Evolutionary conservation across 2,329 filamentous ascomycete genomes (phyloP).

Genomic region (Penicillium sclerotigenum): DNA sequence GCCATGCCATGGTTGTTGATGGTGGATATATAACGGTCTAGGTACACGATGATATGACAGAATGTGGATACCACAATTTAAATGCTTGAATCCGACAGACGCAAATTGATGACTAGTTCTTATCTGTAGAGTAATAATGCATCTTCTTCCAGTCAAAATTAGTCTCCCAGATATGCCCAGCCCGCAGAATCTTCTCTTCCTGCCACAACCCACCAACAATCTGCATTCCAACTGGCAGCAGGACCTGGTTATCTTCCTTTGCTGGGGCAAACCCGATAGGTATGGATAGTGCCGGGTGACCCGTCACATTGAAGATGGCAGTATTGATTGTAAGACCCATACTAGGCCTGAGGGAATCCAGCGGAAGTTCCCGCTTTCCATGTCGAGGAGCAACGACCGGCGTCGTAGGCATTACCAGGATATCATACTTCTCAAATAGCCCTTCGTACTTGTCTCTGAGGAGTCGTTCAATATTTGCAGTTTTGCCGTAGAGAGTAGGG

Average conservation of each 20-base stretch:
- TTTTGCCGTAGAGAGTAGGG: slow-evolving; percentile 42
- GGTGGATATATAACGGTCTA: slow-evolving; percentile 51
- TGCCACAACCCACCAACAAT: slow-evolving; percentile 47
- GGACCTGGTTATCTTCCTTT: slow-evolving; percentile 24
- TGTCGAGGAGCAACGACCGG: slow-evolving; percentile 28
- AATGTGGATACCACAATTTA: neutral
- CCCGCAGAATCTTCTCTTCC: slow-evolving; percentile 26
- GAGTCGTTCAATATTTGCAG: slow-evolving; percentile 41
- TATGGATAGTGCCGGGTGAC: slow-evolving; percentile 55
- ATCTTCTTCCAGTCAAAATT: slow-evolving; percentile 25
- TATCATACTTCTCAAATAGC: slow-evolving; percentile 41
- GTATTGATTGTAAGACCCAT: slow-evolving; percentile 58
- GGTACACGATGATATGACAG: neutral
- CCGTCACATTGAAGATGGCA: slow-evolving; percentile 56
- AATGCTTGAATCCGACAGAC: too few relatives aligned
- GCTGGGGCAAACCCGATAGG: slow-evolving; percentile 48
- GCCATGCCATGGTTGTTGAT: slow-evolving; percentile 53
- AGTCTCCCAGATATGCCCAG: slow-evolving; percentile 25
- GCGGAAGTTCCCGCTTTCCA: slow-evolving; percentile 22
- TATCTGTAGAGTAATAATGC: slow-evolving; percentile 4
- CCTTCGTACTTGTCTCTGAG: slow-evolving; percentile 40
- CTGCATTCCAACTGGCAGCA: slow-evolving; percentile 55
- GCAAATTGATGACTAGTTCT: slow-evolving; percentile 1
- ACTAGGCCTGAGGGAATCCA: slow-evolving; percentile 32
- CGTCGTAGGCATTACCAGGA: slow-evolving; percentile 42